phyloP scores from a whole-genome alignment of 768 basidiomycete genomes.

The Lactarius pseudohatsudake region DNA sequence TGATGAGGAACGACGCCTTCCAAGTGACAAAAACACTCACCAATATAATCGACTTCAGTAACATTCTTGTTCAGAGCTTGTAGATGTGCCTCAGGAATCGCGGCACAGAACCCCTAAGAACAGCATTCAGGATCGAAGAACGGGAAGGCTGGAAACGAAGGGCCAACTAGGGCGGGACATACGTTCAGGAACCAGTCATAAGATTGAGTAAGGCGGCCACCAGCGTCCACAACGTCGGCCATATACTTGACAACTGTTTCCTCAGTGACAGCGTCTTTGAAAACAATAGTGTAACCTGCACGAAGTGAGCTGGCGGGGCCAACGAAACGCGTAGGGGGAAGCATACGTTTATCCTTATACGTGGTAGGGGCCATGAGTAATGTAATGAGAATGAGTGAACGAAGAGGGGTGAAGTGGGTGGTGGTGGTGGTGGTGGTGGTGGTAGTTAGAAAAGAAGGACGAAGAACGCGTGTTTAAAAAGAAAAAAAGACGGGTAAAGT shows the following conservation, averaged over 20 bases:
- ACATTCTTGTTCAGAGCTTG: slow-evolving; percentile 7
- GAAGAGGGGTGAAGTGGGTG: neutral
- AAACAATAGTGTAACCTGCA: slow-evolving; percentile 23
- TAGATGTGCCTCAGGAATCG: slow-evolving; percentile 18
- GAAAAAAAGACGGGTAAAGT: neutral
- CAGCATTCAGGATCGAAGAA: neutral
- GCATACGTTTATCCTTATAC: slow-evolving; percentile 22
- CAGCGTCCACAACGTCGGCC: slow-evolving; percentile 17
- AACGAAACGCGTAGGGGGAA: neutral
- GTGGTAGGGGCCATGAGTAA: slow-evolving; percentile 7
- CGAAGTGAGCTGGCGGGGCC: neutral
- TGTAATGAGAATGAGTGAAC: slow-evolving; percentile 11
- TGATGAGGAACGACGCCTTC: neutral
- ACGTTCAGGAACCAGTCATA: slow-evolving; percentile 25
- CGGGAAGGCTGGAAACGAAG: neutral
- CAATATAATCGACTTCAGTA: slow-evolving; percentile 24
- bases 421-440: slow-evolving; percentile 3
- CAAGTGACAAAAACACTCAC: slow-evolving; percentile 1
- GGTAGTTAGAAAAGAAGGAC: neutral
- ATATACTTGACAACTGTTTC: slow-evolving; percentile 21
- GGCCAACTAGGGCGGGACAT: neutral
- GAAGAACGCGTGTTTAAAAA: neutral
- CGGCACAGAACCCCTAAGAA: slow-evolving; percentile 23
- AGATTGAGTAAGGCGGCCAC: slow-evolving; percentile 23
- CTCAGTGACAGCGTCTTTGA: slow-evolving; percentile 18